A percentile compares a stretch with the other conserved stretches of the same genome.
phyloP scores from a whole-genome alignment of 257 asterid species.

The Capsicum pubescens region DNA sequence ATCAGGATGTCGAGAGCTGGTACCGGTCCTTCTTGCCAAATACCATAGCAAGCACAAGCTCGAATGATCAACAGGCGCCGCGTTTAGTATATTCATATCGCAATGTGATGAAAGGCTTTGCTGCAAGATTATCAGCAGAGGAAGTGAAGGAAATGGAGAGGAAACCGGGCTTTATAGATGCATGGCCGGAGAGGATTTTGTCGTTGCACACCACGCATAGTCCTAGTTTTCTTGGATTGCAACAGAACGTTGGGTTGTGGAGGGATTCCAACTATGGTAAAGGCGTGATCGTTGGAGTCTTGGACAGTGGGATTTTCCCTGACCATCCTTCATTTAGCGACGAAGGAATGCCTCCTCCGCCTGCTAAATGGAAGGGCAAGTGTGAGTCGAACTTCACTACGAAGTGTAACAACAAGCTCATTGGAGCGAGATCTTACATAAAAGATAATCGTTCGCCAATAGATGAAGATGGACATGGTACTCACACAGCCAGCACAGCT shows the following conservation, averaged over 20 bases:
- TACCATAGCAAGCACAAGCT: not conserved
- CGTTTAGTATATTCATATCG: constrained; percentile 42
- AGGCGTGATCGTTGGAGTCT: not conserved
- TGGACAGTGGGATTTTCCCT: constrained; percentile 1
- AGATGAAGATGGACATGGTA: constrained; percentile 57
- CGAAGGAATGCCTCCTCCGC: not conserved
- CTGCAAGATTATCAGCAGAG: constrained; percentile 47
- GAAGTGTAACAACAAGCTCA: not conserved
- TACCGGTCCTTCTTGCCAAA: constrained; percentile 41
- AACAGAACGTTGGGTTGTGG: not conserved
- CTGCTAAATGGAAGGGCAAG: not conserved
- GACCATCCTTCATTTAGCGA: constrained; percentile 10
- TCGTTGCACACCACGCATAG: constrained; percentile 54
- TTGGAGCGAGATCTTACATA: constrained; percentile 28
- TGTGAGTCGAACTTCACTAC: not conserved
- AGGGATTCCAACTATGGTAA: not conserved
- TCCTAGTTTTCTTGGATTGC: constrained; percentile 25
- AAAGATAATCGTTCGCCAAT: constrained; percentile 35
- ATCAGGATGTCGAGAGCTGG: constrained; percentile 40
- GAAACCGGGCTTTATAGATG: constrained; percentile 31
- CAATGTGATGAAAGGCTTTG: constrained; percentile 51
- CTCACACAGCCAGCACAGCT: constrained; percentile 57
- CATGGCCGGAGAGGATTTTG: constrained; percentile 37
- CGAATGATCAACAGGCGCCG: constrained; percentile 11
- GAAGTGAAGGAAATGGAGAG: constrained; percentile 23